Conservation (phyloP, 208 protist species). For the Entamoeba dispar region DNA sequence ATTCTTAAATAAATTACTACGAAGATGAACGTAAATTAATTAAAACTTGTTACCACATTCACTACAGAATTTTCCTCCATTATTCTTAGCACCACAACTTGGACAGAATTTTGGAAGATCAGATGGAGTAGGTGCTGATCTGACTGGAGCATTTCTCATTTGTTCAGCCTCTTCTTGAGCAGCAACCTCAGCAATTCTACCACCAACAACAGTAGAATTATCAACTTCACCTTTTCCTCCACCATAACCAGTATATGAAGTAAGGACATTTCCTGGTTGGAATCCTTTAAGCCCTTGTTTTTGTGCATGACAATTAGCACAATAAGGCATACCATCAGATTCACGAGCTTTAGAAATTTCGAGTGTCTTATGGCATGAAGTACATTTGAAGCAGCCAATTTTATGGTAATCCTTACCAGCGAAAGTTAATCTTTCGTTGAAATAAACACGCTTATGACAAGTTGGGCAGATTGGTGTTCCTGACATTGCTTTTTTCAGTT, state of each 20-base stretch:
- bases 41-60: background rate
- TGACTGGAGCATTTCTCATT: background rate
- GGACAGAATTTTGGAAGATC: background rate
- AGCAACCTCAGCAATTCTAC: background rate
- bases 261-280: background rate
- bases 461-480: background rate
- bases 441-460: background rate
- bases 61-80: background rate
- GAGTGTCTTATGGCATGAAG: background rate
- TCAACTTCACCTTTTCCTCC: background rate
- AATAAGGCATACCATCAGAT: background rate
- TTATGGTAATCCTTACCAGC: background rate
- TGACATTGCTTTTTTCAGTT: background rate
- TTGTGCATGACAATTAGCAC: background rate
- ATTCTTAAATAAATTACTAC: too few relatives aligned
- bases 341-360: background rate
- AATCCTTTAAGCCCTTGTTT: background rate
- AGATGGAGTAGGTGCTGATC: background rate
- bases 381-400: background rate
- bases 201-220: background rate
- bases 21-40: background rate
- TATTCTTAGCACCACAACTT: background rate
- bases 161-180: background rate
- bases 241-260: background rate
- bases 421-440: background rate